phyloP scores from a whole-genome alignment of 371 early-diverging fungal species.

The Mucor ambiguus region DNA sequence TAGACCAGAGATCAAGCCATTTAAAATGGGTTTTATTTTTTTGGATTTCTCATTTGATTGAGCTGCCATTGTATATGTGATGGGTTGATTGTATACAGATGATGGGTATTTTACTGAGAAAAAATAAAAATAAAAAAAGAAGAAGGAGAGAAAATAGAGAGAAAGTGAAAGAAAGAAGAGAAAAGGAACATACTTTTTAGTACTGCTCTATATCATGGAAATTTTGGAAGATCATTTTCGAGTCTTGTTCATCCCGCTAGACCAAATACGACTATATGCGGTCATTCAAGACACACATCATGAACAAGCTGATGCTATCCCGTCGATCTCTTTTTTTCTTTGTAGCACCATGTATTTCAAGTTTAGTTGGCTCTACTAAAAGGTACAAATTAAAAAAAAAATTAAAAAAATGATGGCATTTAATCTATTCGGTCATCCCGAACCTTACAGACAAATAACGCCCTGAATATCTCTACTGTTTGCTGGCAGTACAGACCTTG shows the following conservation, averaged over 20 bases:
- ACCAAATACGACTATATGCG: background rate
- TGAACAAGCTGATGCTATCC: background rate
- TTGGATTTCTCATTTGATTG: slow-evolving; percentile 1
- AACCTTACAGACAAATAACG: background rate
- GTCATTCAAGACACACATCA: background rate
- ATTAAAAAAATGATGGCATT: background rate
- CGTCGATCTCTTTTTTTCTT: slow-evolving; percentile 15
- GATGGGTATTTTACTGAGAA: background rate
- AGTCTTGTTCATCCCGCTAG: background rate
- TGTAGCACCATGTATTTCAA: background rate
- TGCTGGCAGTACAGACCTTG: background rate
- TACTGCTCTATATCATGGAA: background rate
- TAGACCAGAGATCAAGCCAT: background rate
- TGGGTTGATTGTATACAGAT: background rate
- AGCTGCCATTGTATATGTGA: background rate
- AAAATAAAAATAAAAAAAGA: background rate
- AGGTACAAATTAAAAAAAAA: background rate
- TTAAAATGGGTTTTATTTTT: background rate
- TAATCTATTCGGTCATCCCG: background rate
- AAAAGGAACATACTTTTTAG: background rate
- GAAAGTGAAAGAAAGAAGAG: slow-evolving; percentile 6
- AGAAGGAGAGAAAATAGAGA: background rate
- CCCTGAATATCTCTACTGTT: background rate
- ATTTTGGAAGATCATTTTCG: slow-evolving; percentile 4
- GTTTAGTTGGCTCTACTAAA: background rate